A percentile compares a stretch with the other conserved stretches of the same genome.
phyloP scores from a whole-genome alignment of 2,329 filamentous ascomycete species.

The Paracamarosporium sp. region DNA sequence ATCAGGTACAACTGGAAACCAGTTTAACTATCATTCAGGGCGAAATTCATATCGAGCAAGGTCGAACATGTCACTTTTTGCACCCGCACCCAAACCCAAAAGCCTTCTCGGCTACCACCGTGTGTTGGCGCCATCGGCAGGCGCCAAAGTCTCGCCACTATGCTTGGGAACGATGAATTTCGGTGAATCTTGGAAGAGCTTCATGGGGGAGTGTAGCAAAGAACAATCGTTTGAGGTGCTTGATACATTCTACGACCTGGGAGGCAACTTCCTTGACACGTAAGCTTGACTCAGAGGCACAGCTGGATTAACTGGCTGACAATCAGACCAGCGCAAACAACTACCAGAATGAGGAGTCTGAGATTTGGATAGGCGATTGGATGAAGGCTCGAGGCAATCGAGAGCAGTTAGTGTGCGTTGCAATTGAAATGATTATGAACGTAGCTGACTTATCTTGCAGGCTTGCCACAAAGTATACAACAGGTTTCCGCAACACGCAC shows the following conservation, averaged over 20 bases:
- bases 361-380: slow-evolving; percentile 51
- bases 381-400: slow-evolving; percentile 45
- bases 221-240: slow-evolving; percentile 68
- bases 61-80: background rate
- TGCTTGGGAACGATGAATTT: slow-evolving; percentile 68
- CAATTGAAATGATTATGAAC: no score
- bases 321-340: no score
- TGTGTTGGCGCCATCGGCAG: slow-evolving; percentile 69
- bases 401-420: slow-evolving; percentile 49
- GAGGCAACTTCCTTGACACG: slow-evolving; percentile 77
- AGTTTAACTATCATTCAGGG: no score
- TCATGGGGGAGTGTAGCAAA: slow-evolving; percentile 66
- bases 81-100: background rate
- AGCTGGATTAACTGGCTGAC: no score
- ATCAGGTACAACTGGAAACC: no score
- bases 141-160: slow-evolving; percentile 57
- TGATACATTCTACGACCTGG: slow-evolving; percentile 68
- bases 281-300: no score
- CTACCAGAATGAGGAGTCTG: slow-evolving; percentile 47
- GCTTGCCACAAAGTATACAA: slow-evolving; percentile 49
- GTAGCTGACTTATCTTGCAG: no score
- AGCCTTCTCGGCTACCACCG: slow-evolving; percentile 65
- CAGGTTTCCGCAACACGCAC: slow-evolving; percentile 6
- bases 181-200: slow-evolving; percentile 68
- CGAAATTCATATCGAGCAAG: no score